Evolutionary conservation across 371 early-diverging fungal genomes (phyloP).

Genomic region (Saksenaea oblongispora): DNA sequence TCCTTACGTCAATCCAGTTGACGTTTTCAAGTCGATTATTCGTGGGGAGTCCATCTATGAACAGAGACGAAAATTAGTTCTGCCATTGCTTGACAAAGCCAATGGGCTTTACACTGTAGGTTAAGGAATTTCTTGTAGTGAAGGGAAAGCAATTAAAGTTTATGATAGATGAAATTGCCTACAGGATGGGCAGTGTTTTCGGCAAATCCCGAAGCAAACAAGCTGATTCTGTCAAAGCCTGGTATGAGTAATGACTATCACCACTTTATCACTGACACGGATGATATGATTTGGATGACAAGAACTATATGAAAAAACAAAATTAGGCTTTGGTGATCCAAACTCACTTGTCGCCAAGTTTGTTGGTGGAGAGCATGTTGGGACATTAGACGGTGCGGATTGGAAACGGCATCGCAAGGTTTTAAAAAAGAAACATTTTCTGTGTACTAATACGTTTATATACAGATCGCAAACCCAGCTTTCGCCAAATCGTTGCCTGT

Average conservation of each 20-base stretch:
- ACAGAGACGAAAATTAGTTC: not conserved
- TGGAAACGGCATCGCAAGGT: slow-evolving; percentile 30
- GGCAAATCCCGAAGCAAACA: slow-evolving; percentile 13
- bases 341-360: slow-evolving; percentile 10
- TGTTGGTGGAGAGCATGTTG: slow-evolving; percentile 15
- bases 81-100: slow-evolving; percentile 1
- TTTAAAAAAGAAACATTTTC: not conserved
- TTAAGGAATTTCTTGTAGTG: not conserved
- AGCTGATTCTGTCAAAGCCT: slow-evolving; percentile 9
- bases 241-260: not conserved
- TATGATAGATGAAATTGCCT: slow-evolving; percentile 2
- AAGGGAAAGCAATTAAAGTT: not conserved
- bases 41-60: not conserved
- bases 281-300: not conserved
- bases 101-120: slow-evolving; percentile 13
- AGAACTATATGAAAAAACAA: slow-evolving; percentile 13
- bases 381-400: slow-evolving; percentile 15
- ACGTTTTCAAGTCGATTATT: not conserved
- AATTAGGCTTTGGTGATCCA: not conserved
- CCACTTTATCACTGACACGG: not conserved
- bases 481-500: slow-evolving; percentile 30
- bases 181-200: slow-evolving; percentile 10
- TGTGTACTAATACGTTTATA: not conserved
- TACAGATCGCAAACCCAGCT: slow-evolving; percentile 25
- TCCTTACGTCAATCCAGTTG: slow-evolving; percentile 2